Conservation (phyloP, 1,284 basidiomycete genomes). For the Rugosomyces carneus region DNA sequence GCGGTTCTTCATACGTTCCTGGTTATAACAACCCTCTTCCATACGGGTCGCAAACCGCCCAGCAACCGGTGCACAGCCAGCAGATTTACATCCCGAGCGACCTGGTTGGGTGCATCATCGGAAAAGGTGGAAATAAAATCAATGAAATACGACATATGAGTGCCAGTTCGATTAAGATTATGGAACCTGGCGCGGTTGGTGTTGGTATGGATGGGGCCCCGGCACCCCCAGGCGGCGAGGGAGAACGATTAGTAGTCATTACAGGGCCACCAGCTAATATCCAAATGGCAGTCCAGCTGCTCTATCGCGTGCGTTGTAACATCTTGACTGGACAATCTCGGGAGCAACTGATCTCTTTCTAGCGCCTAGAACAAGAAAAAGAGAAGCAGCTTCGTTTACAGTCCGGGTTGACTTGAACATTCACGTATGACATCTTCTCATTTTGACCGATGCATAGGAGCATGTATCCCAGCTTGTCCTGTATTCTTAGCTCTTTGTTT, state of each 20-base stretch:
- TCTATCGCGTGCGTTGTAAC: constrained; percentile 73
- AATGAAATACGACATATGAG: constrained; percentile 97
- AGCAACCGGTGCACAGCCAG: constrained; percentile 82
- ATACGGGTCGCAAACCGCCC: constrained; percentile 34
- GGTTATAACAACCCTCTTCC: constrained; percentile 51
- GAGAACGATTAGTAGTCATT: constrained; percentile 89
- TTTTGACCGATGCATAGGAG: constrained; percentile 4
- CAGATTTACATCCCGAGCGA: constrained; percentile 99
- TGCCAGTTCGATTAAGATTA: constrained; percentile 95
- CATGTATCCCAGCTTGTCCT: constrained; percentile 10
- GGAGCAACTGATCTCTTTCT: constrained; percentile 7
- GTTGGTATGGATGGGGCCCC: constrained; percentile 59
- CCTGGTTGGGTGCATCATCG: constrained; percentile 97
- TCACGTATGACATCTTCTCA: constrained; percentile 4
- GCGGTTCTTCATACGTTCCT: constrained; percentile 69
- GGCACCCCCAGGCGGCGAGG: constrained; percentile 65
- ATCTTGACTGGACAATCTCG: constrained; percentile 2
- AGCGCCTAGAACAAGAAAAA: constrained; percentile 87
- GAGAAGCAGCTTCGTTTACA: constrained; percentile 66
- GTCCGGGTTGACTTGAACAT: constrained; percentile 10
- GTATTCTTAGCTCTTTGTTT: constrained; percentile 17
- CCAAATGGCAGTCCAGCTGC: constrained; percentile 90
- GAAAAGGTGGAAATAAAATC: constrained; percentile 97
- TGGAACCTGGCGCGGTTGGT: constrained; percentile 88
- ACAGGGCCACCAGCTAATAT: constrained; percentile 93